These are phyloP conservation scores for Lasiodiplodia sp. DNA, from an alignment of 2,329 filamentous ascomycete species.

Conservation along the genomic window DNA sequence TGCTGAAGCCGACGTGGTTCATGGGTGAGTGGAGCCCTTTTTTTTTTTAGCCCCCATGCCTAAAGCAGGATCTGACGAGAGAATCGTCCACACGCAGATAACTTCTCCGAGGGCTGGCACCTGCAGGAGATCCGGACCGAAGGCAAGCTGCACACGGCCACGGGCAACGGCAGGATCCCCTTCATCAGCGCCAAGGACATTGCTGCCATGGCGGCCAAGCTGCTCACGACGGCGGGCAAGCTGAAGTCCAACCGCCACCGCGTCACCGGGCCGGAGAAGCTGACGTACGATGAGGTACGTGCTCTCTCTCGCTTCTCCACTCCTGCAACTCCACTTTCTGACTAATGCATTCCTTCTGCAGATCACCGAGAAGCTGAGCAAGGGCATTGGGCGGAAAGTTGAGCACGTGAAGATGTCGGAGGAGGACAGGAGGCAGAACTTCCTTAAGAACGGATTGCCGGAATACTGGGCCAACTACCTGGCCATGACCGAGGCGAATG, in stretches of 20 bases:
- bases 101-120: conserved; percentile 50
- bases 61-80: too few relatives aligned
- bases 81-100: conserved; percentile 46
- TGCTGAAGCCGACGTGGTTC: conserved; percentile 59
- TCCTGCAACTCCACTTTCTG: too few relatives aligned
- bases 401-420: conserved; percentile 13
- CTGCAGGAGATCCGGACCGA: conserved; percentile 46
- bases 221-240: conserved; percentile 47
- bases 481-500: neutral
- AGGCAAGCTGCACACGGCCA: conserved; percentile 53
- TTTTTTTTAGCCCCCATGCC: too few relatives aligned
- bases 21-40: conserved; percentile 44
- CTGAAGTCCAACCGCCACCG: conserved; percentile 45
- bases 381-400: neutral
- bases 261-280: neutral
- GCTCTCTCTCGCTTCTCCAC: conserved; percentile 37
- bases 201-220: conserved; percentile 51
- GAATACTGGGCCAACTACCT: neutral
- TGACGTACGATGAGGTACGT: neutral
- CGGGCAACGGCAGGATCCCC: conserved; percentile 53
- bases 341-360: conserved; percentile 37
- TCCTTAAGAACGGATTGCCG: neutral
- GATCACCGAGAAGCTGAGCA: conserved; percentile 31
- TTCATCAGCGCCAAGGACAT: conserved; percentile 58
- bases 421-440: conserved; percentile 2